Base-by-base conservation (phyloP, 2,329 filamentous ascomycete genomes). In the Neofusicoccum ribis region DNA sequence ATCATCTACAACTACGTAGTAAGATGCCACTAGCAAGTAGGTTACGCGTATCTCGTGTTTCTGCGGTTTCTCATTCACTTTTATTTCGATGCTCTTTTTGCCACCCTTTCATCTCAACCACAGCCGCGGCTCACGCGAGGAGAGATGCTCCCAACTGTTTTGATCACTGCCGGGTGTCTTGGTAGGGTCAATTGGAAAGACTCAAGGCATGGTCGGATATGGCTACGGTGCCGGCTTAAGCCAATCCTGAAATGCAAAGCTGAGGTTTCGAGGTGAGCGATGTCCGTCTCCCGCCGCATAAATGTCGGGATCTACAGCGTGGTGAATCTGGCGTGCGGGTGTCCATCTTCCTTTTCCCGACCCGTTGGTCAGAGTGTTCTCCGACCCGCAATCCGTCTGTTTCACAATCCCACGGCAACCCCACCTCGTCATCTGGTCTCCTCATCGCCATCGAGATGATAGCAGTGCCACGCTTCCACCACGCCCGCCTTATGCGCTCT, bases 41-140 rank as follows among this genome's bases (percentile, higher is more conserved):
- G 20, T 46, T 44, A 20, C 27, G 41, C 27, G 23, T 59, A 31
- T 31, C 17, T 11, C 50, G 15, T n/a, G 34, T 15, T 20, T 9
- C 27, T 37, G 23, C 56, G 17, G 27, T 11, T 37, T 58, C 31
- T 46, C 41, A 11, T 14, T 12, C 3, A 23, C 20, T 59, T 46
- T 60, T 41, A 47, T 60, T 60, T 47, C n/a, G 43, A 49, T 49
- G 47, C 56, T 5, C 56, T 60, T 34, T 4, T 37, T 20, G n/a
- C 12, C 27, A 14, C n/a, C 56, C 56, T 31, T 47, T 60, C 56
- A 47, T 60, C 56, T 60, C 54, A 20, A 36, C 37, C 11, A 36
- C 27, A 36, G 17, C 14, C 5, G 9, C 6, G 12, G 23, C 5
- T 34, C 47, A 49, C 27, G 9, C 12, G 6, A 46, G 43, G n/a